These are phyloP conservation scores for Lactarius akahatsu DNA, from an alignment of 768 basidiomycete species.

Conservation along the genomic window DNA sequence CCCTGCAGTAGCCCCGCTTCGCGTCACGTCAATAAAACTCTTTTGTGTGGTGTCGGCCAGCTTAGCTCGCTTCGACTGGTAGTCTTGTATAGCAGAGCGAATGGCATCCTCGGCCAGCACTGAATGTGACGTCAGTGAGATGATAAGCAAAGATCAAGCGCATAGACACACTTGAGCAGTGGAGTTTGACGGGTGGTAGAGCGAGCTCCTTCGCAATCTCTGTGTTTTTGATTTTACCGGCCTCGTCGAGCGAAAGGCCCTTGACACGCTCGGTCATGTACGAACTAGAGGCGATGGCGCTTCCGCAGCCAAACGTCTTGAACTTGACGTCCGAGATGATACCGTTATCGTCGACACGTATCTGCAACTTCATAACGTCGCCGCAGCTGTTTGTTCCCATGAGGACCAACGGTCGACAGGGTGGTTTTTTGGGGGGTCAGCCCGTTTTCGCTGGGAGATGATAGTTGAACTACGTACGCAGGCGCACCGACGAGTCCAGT, in stretches of 20 bases:
- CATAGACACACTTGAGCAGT: slow-evolving; percentile 77
- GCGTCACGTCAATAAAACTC: slow-evolving; percentile 71
- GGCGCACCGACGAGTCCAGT: slow-evolving; percentile 98
- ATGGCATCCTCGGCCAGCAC: slow-evolving; percentile 99
- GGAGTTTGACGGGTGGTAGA: slow-evolving; percentile 93
- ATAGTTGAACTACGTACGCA: slow-evolving; percentile 57
- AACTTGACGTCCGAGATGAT: slow-evolving; percentile 99
- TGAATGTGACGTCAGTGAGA: slow-evolving; percentile 34
- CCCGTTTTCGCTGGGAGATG: slow-evolving; percentile 21
- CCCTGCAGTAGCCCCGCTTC: slow-evolving; percentile 51
- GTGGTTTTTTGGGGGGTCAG: slow-evolving; percentile 20
- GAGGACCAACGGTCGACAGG: background rate
- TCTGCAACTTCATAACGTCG: slow-evolving; percentile 99
- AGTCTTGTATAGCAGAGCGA: slow-evolving; percentile 95
- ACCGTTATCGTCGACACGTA: slow-evolving; percentile 91
- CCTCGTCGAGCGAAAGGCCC: slow-evolving; percentile 90
- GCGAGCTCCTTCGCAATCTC: slow-evolving; percentile 98
- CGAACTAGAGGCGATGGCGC: slow-evolving; percentile 95
- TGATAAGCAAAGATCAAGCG: slow-evolving; percentile 2
- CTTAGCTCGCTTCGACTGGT: slow-evolving; percentile 76
- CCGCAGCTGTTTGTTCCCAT: slow-evolving; percentile 62
- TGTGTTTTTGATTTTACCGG: slow-evolving; percentile 96
- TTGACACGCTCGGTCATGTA: slow-evolving; percentile 99
- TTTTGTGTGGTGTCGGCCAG: slow-evolving; percentile 51
- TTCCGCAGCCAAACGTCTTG: slow-evolving; percentile 99